Evolutionary conservation across 75 land plant genomes (phyloP), one percentile per base, ranked within the genome.

Genomic region (Azolla pinnata): DNA sequence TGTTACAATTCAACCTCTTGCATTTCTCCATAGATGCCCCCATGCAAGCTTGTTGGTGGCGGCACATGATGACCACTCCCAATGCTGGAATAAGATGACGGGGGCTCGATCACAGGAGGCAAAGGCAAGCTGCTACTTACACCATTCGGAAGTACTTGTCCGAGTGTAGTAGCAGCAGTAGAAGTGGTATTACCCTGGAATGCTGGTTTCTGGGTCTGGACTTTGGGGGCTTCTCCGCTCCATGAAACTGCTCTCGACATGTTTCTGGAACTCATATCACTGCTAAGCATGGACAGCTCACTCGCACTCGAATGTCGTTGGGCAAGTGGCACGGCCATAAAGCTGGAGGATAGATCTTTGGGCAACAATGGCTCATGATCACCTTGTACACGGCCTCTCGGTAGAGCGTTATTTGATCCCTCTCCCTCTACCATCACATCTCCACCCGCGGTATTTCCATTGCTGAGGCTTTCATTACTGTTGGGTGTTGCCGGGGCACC

Each of bases 241-340:
- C 97, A 87, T 45, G 97, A 91, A 21, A 83, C 82, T 23, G 97
- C 78, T 29, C 82, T 65, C 4, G 85, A 35, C 16, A 82, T 59
- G 25, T 66, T 67, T 12, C 75, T 31, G 44, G 69, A 38, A 54
- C 73, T 25, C 4, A 76, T 31, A 63, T 68, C 54, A 55, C 56
- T 31, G n/a, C 44, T 68, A 5, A 45, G 47, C 3, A 40, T 26
- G 2, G 72, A 47, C 23, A 80, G 64, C 62, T 73, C 75, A 45
- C 62, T 78, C 70, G 79, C 73, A 64, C 84, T 84, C 35, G 91
- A 65, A 59, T 66, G 75, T 47, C 79, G 68, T 56, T 72, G 83
- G 48, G 80, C 69, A 4, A 74, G 34, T 4, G 67, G 27, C 24
- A 71, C 48, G 8, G 55, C 56, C 45, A 31, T 60, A 4, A 23